phyloP scores from a whole-genome alignment of 768 basidiomycete species.

The Rhodotorula sphaerocarpa region DNA sequence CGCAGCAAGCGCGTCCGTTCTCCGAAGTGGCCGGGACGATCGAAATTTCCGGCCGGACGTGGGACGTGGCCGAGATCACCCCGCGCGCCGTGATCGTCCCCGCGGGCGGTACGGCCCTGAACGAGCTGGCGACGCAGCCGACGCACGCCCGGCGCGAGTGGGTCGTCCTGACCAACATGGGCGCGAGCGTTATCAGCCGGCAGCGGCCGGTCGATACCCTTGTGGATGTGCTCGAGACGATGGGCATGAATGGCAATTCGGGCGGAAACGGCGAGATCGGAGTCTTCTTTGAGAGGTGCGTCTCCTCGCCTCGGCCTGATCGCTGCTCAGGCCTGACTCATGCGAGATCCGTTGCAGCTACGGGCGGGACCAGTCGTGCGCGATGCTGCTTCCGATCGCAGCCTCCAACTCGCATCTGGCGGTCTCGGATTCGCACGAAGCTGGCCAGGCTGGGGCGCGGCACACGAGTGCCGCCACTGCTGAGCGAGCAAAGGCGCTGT shows the following conservation, averaged over 20 bases:
- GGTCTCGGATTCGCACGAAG: constrained; percentile 6
- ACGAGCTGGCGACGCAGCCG: constrained; percentile 75
- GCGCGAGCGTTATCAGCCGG: constrained; percentile 69
- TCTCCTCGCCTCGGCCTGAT: neutral
- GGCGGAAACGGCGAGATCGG: constrained; percentile 67
- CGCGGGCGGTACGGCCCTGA: constrained; percentile 43
- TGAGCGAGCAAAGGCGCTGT: constrained; percentile 37
- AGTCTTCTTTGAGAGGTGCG: constrained; percentile 70
- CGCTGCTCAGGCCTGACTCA: neutral
- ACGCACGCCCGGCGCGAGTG: constrained; percentile 68
- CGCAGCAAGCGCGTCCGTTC: constrained; percentile 47
- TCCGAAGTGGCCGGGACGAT: constrained; percentile 69
- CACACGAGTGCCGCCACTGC: constrained; percentile 49
- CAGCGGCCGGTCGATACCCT: constrained; percentile 77
- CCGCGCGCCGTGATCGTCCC: neutral
- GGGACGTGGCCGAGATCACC: constrained; percentile 59
- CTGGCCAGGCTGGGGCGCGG: neutral
- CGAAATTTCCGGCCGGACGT: constrained; percentile 71
- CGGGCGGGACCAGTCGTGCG: constrained; percentile 82
- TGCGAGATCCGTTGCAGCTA: constrained; percentile 52
- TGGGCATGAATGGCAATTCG: constrained; percentile 6
- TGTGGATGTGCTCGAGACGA: constrained; percentile 67
- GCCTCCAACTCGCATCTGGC: constrained; percentile 68
- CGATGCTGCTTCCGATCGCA: constrained; percentile 80
- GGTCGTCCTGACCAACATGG: constrained; percentile 78